phyloP scores from a whole-genome alignment of 345 rosid species.

The Ceriops decandra region DNA sequence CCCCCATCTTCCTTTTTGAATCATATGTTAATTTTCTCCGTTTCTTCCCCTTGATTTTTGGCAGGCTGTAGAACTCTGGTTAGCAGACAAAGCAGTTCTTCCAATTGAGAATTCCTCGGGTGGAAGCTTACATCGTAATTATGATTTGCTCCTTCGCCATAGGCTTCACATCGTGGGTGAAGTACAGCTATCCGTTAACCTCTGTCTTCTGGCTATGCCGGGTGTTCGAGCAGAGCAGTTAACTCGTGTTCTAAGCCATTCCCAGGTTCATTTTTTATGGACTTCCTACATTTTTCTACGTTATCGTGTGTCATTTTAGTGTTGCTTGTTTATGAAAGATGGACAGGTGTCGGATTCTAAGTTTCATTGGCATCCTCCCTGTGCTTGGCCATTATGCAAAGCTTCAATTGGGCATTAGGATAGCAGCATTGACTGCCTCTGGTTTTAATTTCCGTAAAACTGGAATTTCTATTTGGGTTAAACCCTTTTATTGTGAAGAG shows the following conservation, averaged over 20 bases:
- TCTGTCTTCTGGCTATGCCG: slow-evolving; percentile 55
- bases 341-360: background rate
- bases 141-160: slow-evolving; percentile 58
- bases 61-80: slow-evolving; percentile 59
- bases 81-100: slow-evolving; percentile 56
- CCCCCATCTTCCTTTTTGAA: background rate
- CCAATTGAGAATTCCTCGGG: slow-evolving; percentile 55
- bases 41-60: background rate
- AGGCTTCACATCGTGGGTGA: slow-evolving; percentile 61
- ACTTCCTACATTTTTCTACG: background rate
- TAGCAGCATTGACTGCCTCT: background rate
- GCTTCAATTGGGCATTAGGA: background rate
- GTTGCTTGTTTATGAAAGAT: background rate
- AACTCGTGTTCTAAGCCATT: slow-evolving; percentile 54
- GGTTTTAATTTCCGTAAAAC: background rate
- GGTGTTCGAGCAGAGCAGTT: slow-evolving; percentile 45
- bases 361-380: background rate
- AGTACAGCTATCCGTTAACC: slow-evolving; percentile 43
- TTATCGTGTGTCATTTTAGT: too few relatives aligned
- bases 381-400: too few relatives aligned
- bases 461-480: background rate
- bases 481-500: background rate
- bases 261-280: slow-evolving; percentile 38
- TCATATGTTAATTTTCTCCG: background rate
- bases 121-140: slow-evolving; percentile 61